A percentile compares a stretch with the other conserved stretches of the same genome.
These are phyloP conservation scores for Cinchona pubescens DNA, from an alignment of 257 asterid species.

Conservation along the genomic window DNA sequence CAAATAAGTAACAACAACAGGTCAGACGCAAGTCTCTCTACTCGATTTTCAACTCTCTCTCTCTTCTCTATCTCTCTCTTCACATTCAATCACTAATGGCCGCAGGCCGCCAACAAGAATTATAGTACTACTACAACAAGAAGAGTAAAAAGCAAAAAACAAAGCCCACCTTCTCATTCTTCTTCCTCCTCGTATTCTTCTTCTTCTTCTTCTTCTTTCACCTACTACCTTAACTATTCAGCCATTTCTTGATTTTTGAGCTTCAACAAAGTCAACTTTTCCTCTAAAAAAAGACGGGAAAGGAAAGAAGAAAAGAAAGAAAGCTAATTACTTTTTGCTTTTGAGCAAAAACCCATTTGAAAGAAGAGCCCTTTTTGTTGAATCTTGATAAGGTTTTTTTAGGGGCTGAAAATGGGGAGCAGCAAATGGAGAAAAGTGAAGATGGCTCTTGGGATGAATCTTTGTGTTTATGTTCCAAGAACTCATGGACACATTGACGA, in stretches of 20 bases:
- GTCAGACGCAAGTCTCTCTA: constrained; percentile 45
- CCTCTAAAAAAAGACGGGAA: not conserved
- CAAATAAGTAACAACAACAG: constrained; percentile 37
- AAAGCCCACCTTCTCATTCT: constrained; percentile 15
- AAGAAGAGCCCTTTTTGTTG: constrained; percentile 19
- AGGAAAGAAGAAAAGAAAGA: not conserved
- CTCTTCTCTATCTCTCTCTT: constrained; percentile 25
- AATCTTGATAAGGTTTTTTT: constrained; percentile 25
- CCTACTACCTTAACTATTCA: constrained; percentile 11
- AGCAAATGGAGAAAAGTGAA: constrained; percentile 90
- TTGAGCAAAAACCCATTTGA: constrained; percentile 19
- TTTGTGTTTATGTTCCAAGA: constrained; percentile 58
- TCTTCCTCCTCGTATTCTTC: constrained; percentile 7
- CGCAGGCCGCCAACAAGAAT: constrained; percentile 27
- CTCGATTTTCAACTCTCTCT: constrained; percentile 18
- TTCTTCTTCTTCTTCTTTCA: constrained; percentile 8
- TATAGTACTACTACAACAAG: constrained; percentile 19
- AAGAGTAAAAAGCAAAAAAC: constrained; percentile 29
- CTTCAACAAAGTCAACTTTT: constrained; percentile 14
- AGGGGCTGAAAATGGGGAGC: constrained; percentile 60
- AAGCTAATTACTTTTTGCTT: constrained; percentile 4
- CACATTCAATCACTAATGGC: constrained; percentile 35
- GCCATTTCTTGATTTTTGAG: constrained; percentile 41
- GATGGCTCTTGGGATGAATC: constrained; percentile 79
- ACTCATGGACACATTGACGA: constrained; percentile 32